A percentile compares a stretch with the other conserved stretches of the same genome.
These are phyloP conservation scores for Knufia petricola DNA, from an alignment of 2,329 filamentous ascomycete species.

Conservation along the genomic window DNA sequence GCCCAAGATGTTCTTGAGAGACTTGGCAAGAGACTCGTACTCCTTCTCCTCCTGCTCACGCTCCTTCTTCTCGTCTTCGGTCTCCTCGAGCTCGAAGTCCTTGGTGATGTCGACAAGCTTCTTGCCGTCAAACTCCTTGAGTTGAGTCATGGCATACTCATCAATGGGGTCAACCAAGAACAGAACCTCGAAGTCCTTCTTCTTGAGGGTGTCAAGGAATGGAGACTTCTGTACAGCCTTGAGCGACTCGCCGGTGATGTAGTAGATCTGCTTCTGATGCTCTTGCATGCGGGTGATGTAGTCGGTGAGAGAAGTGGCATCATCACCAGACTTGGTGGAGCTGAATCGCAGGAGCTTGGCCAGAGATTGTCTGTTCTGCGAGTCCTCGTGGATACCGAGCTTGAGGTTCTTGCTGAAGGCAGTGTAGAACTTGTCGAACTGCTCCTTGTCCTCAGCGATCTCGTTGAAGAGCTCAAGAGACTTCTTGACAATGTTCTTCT, in stretches of 20 bases:
- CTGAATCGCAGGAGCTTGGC: constrained; percentile 98
- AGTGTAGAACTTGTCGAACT: constrained; percentile 99
- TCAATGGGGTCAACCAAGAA: constrained; percentile 99
- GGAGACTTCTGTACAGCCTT: constrained; percentile 97
- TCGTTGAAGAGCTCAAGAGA: constrained; percentile 98
- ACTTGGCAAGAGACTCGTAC: constrained; percentile 88
- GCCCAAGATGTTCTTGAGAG: constrained; percentile 96
- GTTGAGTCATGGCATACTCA: constrained; percentile 98
- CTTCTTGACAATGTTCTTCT: constrained; percentile 99
- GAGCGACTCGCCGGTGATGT: constrained; percentile 99
- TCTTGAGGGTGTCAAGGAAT: constrained; percentile 97
- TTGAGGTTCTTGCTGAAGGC: constrained; percentile 99
- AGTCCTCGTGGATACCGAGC: constrained; percentile 99
- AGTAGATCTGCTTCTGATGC: constrained; percentile 99
- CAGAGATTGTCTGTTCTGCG: constrained; percentile 84
- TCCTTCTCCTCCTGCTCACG: constrained; percentile 98
- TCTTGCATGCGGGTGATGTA: constrained; percentile 99
- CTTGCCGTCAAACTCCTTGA: constrained; percentile 99
- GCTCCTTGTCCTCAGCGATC: constrained; percentile 98
- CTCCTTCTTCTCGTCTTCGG: constrained; percentile 94
- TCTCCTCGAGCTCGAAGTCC: constrained; percentile 99
- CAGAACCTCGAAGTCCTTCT: constrained; percentile 98
- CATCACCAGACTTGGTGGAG: constrained; percentile 97
- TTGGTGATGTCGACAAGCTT: constrained; percentile 99
- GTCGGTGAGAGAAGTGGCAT: constrained; percentile 88